These are phyloP conservation scores for Boletus rubescentipes DNA, from an alignment of 768 basidiomycete genomes.

Conservation along the genomic window DNA sequence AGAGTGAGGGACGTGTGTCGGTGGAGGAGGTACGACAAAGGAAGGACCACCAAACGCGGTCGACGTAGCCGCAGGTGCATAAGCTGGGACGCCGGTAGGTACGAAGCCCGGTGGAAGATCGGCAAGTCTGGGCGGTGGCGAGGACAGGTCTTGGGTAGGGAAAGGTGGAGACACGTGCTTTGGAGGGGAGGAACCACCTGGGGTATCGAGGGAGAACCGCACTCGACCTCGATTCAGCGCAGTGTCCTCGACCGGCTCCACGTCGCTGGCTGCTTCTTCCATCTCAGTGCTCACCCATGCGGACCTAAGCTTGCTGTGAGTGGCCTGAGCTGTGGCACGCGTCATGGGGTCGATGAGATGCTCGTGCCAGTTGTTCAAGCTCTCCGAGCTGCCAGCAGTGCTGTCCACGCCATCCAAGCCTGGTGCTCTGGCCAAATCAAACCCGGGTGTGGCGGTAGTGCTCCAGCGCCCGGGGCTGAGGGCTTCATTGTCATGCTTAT, in stretches of 20 bases:
- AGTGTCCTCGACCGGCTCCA: conserved; percentile 23
- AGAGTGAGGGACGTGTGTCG: conserved; percentile 9
- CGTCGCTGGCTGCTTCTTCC: conserved; percentile 34
- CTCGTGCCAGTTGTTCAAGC: conserved; percentile 29
- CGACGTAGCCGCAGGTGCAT: conserved; percentile 12
- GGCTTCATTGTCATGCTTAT: conserved; percentile 31
- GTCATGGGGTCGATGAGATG: conserved; percentile 30
- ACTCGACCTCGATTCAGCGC: conserved; percentile 12
- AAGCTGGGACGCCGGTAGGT: conserved; percentile 23
- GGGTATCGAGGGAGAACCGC: conserved; percentile 19
- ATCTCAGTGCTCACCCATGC: conserved; percentile 46
- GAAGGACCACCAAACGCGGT: conserved; percentile 9
- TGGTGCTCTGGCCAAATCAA: conserved; percentile 25
- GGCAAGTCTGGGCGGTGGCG: conserved; percentile 18
- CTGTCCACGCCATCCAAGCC: conserved; percentile 21
- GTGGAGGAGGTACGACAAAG: conserved; percentile 21
- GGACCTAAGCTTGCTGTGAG: conserved; percentile 20
- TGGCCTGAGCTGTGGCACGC: conserved; percentile 20
- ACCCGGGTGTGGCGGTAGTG: conserved; percentile 73
- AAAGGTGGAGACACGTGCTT: conserved; percentile 11
- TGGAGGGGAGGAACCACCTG: conserved; percentile 16
- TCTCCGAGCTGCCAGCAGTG: conserved; percentile 17
- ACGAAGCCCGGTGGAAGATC: conserved; percentile 31
- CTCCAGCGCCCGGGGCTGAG: conserved; percentile 67
- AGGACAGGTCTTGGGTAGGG: conserved; percentile 5